Percentiles rank a stretch among this genome's conserved stretches.
Evolutionary conservation across 768 basidiomycete species (phyloP).

Genomic region (Cytidiella melzeri): DNA sequence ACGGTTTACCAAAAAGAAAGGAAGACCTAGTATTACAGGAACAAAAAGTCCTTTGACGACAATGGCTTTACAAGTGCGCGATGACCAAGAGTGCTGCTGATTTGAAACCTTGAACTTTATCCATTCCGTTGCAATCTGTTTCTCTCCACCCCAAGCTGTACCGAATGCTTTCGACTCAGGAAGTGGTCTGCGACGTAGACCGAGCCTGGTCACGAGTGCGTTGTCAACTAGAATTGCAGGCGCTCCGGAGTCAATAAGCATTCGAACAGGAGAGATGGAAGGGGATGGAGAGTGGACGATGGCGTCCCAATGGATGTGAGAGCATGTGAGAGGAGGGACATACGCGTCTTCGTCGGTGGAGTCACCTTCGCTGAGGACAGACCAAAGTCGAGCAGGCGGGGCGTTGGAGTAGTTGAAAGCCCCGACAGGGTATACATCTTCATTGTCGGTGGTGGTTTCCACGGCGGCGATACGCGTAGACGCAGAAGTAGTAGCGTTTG

Average conservation of each 20-base stretch:
- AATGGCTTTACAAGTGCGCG: not conserved
- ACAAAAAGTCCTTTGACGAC: not conserved
- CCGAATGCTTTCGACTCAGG: not conserved
- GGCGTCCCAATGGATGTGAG: not conserved
- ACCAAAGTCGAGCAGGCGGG: not conserved
- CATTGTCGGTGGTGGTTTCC: no score
- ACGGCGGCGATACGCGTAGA: no score
- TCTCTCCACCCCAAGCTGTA: not conserved
- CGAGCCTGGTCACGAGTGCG: not conserved
- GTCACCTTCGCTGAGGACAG: not conserved
- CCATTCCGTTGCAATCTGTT: not conserved
- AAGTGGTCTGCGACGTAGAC: not conserved
- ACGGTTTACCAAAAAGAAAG: not conserved
- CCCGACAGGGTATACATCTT: no score
- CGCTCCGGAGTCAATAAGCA: constrained; percentile 6
- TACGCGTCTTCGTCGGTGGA: not conserved
- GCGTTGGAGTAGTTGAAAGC: not conserved
- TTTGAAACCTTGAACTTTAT: not conserved
- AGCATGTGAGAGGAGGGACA: not conserved
- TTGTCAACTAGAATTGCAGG: constrained; percentile 1
- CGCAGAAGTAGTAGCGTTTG: no score
- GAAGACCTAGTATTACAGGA: not conserved
- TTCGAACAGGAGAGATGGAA: not conserved
- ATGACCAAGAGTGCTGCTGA: not conserved
- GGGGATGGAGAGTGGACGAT: not conserved